Conservation (phyloP, 306 rosid species). For the Cicer chorassanicum region DNA sequence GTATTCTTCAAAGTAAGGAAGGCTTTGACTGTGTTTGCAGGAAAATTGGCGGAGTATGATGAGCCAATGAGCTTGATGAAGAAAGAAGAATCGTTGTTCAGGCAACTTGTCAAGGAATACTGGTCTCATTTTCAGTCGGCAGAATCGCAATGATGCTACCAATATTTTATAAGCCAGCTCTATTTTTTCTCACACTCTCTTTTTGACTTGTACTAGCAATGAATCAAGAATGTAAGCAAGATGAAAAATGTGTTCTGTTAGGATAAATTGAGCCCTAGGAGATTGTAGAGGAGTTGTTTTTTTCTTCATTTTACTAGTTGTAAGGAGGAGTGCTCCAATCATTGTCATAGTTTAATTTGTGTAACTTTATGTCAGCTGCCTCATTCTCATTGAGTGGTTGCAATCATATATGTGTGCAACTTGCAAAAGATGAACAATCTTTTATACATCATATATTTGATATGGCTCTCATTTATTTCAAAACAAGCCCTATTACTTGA, state of each 20-base stretch:
- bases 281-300: no score
- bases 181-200: background rate
- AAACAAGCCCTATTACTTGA: no score
- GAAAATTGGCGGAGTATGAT: conserved; percentile 67
- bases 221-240: conserved; percentile 1
- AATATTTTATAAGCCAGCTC: background rate
- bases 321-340: no score
- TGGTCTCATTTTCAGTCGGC: conserved; percentile 68
- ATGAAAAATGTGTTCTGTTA: background rate
- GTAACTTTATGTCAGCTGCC: no score
- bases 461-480: no score
- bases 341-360: no score
- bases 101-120: conserved; percentile 51
- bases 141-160: conserved; percentile 49
- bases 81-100: conserved; percentile 27
- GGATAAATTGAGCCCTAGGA: conserved; percentile 1
- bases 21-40: conserved; percentile 44
- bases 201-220: background rate
- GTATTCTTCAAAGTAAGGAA: background rate
- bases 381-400: no score
- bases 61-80: conserved; percentile 68
- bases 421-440: no score
- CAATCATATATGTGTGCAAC: no score
- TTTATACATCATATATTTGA: no score
- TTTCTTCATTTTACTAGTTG: no score